Evolutionary conservation across 495 filamentous ascomycete genomes (phyloP).

Genomic region (Penicillium antarcticum): DNA sequence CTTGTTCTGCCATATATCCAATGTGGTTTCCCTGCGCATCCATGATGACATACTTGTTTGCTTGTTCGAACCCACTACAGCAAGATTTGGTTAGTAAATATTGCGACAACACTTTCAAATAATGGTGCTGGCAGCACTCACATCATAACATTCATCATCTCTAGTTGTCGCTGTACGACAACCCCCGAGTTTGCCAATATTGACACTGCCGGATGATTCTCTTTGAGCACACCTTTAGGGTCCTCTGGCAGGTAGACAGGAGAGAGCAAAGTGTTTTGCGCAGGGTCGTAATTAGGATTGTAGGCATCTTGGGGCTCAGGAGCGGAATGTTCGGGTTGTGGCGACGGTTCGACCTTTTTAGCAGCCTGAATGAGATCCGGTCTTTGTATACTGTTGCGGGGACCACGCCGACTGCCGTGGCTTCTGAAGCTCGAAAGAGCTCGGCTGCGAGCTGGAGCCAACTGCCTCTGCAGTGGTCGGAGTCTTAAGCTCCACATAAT

Average conservation of each 20-base stretch:
- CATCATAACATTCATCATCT: conserved; percentile 69
- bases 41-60: conserved; percentile 70
- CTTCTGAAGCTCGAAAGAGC: conserved; percentile 32
- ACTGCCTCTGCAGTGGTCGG: conserved; percentile 19
- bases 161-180: conserved; percentile 63
- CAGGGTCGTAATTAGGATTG: conserved; percentile 32
- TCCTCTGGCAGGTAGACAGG: conserved; percentile 62
- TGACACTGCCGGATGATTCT: conserved; percentile 55
- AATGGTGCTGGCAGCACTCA: conserved; percentile 19
- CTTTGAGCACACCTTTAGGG: conserved; percentile 58
- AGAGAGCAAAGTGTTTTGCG: conserved; percentile 47
- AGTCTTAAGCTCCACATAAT: conserved; percentile 33
- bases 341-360: conserved; percentile 4
- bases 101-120: background rate
- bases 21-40: conserved; percentile 66
- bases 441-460: conserved; percentile 20
- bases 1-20: conserved; percentile 67
- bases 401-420: conserved; percentile 23
- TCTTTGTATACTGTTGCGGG: conserved; percentile 31
- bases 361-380: conserved; percentile 15
- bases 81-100: conserved; percentile 1
- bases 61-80: conserved; percentile 65
- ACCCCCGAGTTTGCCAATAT: conserved; percentile 61
- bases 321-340: conserved; percentile 4
- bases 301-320: conserved; percentile 11